phyloP scores from a whole-genome alignment of 441 rosid genomes.

The Mallotus japonicus region DNA sequence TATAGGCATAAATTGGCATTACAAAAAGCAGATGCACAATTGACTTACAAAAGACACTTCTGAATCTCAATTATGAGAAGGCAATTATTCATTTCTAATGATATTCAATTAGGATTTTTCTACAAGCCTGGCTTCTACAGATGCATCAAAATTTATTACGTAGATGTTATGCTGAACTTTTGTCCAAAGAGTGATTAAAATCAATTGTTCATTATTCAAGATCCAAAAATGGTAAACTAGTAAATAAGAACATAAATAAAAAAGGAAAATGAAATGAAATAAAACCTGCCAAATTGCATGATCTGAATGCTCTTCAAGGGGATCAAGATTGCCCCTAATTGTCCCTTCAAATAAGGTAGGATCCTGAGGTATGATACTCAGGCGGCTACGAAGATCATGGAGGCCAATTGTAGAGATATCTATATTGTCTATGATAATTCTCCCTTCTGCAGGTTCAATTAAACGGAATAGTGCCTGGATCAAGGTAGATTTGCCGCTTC shows the following conservation, averaged over 20 bases:
- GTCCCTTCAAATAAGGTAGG: constrained; percentile 98
- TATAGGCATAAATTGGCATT: background rate
- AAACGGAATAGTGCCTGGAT: constrained; percentile 97
- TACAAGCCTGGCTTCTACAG: background rate
- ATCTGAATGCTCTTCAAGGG: constrained; percentile 95
- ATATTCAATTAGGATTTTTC: background rate
- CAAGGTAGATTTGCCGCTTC: constrained; percentile 97
- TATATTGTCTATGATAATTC: constrained; percentile 80
- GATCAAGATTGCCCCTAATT: constrained; percentile 90
- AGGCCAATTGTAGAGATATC: constrained; percentile 92
- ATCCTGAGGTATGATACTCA: constrained; percentile 97
- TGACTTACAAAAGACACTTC: background rate
- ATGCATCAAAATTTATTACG: background rate
- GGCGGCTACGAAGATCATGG: constrained; percentile 94
- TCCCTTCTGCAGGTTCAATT: constrained; percentile 88
- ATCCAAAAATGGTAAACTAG: constrained; percentile 5
- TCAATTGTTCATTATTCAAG: background rate
- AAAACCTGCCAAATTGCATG: constrained; percentile 83
- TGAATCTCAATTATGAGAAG: background rate
- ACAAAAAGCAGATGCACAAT: background rate
- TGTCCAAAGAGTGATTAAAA: background rate
- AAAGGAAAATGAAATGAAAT: background rate
- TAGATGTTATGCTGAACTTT: background rate
- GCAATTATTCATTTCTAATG: background rate
- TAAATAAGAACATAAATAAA: background rate